Base-by-base conservation (phyloP, 2,329 filamentous ascomycete genomes). In the Stachybotrys echinatus region DNA sequence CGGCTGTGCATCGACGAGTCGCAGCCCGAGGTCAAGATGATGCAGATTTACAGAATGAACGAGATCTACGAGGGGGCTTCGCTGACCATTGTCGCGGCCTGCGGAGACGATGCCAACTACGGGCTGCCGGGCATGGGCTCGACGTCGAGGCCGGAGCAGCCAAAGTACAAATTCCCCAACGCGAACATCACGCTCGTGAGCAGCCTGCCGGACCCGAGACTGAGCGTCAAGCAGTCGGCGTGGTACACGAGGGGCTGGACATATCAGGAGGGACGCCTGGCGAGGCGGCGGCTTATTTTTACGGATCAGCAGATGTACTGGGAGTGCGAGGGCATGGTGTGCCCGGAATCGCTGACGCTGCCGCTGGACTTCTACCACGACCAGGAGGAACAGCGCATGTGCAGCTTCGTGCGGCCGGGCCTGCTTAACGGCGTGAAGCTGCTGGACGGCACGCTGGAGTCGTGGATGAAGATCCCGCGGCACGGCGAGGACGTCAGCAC, bases 241-340 rank as follows among this genome's bases (percentile, higher is more conserved):
- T 72, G 69, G 69, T 65, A 60, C 12, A 60, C 62, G 1, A 58
- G 68, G 19, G 69, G 64, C 7, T 72, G 68, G 68, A 72, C 69
- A 0, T 71, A 68, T 22, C 69, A 72, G 48, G 69, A 72, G 52
- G 67, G 63, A 2, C 54, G 71, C 0, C 56, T 71, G 4, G 64
- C 68, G 12, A 56, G 65, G 10, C 63, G 69, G 12, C 60, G 68
- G 3, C 62, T 72, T 7, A 59, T 71, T 38, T 72, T 72, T 31
- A 70, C 69, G 5, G 60, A 66, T n/a, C 58, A 65, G 31, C 65
- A 71, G 49, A 65, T 68, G 59, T 71, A 69, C 48, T 71, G 67
- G 60, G 65, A 72, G 38, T 72, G 69, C 38, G 66, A 61, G 40
- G 65, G 65, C 44, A 68, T 69, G 67, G 59, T 63, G 6, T 69